Conservation (phyloP, 2,329 filamentous ascomycete species). For the Pyricularia sp. region DNA sequence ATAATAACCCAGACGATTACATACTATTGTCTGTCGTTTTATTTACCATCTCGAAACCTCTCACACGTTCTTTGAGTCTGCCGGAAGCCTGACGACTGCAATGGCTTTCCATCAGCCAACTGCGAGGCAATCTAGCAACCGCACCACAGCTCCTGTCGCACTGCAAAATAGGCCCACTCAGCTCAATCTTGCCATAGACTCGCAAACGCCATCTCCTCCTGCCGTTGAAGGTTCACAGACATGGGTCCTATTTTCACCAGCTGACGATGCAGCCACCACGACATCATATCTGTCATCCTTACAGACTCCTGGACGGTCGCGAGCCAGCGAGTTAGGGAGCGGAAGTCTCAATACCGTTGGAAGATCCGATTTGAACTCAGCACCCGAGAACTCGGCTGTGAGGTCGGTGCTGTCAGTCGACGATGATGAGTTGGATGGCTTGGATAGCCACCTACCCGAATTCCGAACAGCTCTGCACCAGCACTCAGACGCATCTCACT, state of each 20-base stretch:
- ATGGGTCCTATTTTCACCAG: slow-evolving; percentile 90
- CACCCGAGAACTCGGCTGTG: slow-evolving; percentile 19
- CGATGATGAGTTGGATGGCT: slow-evolving; percentile 74
- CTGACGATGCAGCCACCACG: slow-evolving; percentile 45
- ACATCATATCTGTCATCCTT: slow-evolving; percentile 56
- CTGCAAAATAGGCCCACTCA: slow-evolving; percentile 2
- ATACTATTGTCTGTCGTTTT: background rate
- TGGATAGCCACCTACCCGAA: slow-evolving; percentile 83
- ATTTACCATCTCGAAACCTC: background rate
- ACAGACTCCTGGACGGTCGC: slow-evolving; percentile 51
- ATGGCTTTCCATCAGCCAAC: slow-evolving; percentile 13
- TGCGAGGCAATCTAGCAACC: slow-evolving; percentile 32
- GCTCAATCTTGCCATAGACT: background rate
- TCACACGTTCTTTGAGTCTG: background rate
- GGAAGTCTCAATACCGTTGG: slow-evolving; percentile 62
- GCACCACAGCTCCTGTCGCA: slow-evolving; percentile 12
- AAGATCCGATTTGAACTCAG: slow-evolving; percentile 40
- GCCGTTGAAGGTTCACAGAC: slow-evolving; percentile 64
- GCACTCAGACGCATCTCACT: slow-evolving; percentile 24
- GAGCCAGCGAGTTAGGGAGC: slow-evolving; percentile 69
- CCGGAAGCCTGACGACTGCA: background rate
- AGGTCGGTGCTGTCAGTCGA: slow-evolving; percentile 29
- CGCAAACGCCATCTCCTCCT: background rate
- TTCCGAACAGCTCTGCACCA: slow-evolving; percentile 41
- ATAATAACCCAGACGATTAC: background rate